Evolutionary conservation across 176 grass and related monocot species (phyloP).

Genomic region (Rhynchospora pubera): DNA sequence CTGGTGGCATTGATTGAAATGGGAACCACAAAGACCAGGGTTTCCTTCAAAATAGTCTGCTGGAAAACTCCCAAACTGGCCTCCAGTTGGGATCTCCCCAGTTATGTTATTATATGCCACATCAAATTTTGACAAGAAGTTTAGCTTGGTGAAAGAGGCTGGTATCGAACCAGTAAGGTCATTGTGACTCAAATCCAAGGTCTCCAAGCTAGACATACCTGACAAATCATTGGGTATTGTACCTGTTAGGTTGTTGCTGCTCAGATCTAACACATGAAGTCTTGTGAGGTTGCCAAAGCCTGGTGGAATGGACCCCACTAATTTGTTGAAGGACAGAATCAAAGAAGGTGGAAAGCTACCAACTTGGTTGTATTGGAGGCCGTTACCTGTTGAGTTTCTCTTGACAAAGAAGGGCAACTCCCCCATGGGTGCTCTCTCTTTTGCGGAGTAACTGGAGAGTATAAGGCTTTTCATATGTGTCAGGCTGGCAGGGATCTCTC

Average conservation of each 20-base stretch:
- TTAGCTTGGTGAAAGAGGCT: constrained; percentile 48
- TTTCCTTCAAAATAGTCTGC: constrained; percentile 61
- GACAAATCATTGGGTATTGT: constrained; percentile 60
- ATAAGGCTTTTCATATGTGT: constrained; percentile 50
- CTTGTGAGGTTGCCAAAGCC: constrained; percentile 52
- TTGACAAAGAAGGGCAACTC: constrained; percentile 63
- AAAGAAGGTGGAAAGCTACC: constrained; percentile 79
- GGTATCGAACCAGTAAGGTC: constrained; percentile 78
- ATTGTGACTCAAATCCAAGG: constrained; percentile 65
- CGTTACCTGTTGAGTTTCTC: constrained; percentile 58
- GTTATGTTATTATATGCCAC: constrained; percentile 62
- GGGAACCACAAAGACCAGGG: constrained; percentile 42
- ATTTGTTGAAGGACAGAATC: constrained; percentile 50
- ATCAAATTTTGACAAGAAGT: constrained; percentile 77
- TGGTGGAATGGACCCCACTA: constrained; percentile 41
- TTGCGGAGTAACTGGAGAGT: constrained; percentile 15
- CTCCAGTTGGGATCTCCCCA: constrained; percentile 60
- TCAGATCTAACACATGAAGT: constrained; percentile 58
- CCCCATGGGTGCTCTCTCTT: constrained; percentile 20
- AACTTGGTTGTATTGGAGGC: constrained; percentile 79
- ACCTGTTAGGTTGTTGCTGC: constrained; percentile 69
- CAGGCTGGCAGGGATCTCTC: constrained; percentile 53
- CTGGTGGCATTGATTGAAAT: constrained; percentile 26
- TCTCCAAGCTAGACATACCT: constrained; percentile 64
- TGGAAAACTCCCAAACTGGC: constrained; percentile 71